Conservation (phyloP, 345 rosid species). For the Crucihimalaya himalaica region DNA sequence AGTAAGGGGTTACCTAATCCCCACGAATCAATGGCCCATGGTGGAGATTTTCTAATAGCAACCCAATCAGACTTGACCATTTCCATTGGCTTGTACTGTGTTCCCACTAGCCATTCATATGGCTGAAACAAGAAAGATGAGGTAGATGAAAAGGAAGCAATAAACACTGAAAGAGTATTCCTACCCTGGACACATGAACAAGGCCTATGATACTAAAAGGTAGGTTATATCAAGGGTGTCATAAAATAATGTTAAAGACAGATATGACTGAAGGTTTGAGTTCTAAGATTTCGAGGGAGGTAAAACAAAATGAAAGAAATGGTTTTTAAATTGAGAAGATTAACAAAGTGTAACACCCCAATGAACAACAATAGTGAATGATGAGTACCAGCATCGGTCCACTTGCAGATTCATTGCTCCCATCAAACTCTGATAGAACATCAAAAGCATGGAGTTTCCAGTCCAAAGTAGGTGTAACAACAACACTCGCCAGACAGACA, state of each 20-base stretch:
- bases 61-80: conserved; percentile 89
- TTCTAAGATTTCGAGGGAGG: not conserved
- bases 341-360: not conserved
- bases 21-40: conserved; percentile 99
- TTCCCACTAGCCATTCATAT: conserved; percentile 92
- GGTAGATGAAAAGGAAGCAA: conserved; percentile 19
- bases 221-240: not conserved
- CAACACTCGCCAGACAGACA: conserved; percentile 91
- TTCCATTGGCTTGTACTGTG: conserved; percentile 94
- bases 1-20: conserved; percentile 73
- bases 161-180: conserved; percentile 3
- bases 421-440: conserved; percentile 94
- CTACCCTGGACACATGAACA: conserved; percentile 7
- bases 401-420: conserved; percentile 25
- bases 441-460: conserved; percentile 99
- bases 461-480: conserved; percentile 93
- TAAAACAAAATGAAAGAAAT: not conserved
- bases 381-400: conserved; percentile 77
- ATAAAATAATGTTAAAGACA: not conserved
- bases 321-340: conserved; percentile 9
- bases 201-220: not conserved
- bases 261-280: not conserved
- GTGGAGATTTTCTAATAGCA: conserved; percentile 87
- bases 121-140: conserved; percentile 52
- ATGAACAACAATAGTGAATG: conserved; percentile 11